A percentile compares a stretch with the other conserved stretches of the same genome.
These are phyloP conservation scores for Nakaseomyces sp. DNA, from an alignment of 1,139 yeast species.

Conservation along the genomic window DNA sequence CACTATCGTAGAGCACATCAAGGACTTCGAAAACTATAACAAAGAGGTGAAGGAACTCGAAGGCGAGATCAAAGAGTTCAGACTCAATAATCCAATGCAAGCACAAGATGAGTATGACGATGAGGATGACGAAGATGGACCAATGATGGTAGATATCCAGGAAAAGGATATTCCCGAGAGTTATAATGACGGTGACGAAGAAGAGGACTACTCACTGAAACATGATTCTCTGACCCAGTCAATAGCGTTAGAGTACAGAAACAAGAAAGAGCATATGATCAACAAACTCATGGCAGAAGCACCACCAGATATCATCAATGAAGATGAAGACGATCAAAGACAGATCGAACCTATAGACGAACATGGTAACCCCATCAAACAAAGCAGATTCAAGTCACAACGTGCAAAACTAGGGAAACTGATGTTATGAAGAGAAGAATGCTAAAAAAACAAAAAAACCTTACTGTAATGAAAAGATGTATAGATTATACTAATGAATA, in stretches of 20 bases:
- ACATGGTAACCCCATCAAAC: slow-evolving; percentile 46
- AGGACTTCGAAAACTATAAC: slow-evolving; percentile 50
- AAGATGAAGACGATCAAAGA: slow-evolving; percentile 36
- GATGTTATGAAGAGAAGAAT: too few relatives aligned
- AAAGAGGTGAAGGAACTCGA: slow-evolving; percentile 38
- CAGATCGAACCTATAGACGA: slow-evolving; percentile 65
- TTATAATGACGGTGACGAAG: slow-evolving; percentile 28
- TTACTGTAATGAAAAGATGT: too few relatives aligned
- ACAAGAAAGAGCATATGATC: slow-evolving; percentile 46
- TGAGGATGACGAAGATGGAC: slow-evolving; percentile 21
- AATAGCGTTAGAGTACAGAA: slow-evolving; percentile 48
- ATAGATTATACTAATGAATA: too few relatives aligned
- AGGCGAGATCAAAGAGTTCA: slow-evolving; percentile 25
- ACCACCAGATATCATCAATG: slow-evolving; percentile 39
- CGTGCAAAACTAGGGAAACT: slow-evolving; percentile 26
- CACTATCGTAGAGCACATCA: slow-evolving; percentile 45
- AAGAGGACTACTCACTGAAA: slow-evolving; percentile 33
- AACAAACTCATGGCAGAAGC: slow-evolving; percentile 32
- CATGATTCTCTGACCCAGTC: slow-evolving; percentile 37
- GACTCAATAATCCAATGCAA: slow-evolving; percentile 19
- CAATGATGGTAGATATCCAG: slow-evolving; percentile 32
- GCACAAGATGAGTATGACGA: slow-evolving; percentile 26
- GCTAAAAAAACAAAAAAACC: too few relatives aligned
- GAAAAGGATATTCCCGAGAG: slow-evolving; percentile 36
- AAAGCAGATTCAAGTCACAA: slow-evolving; percentile 67